A percentile compares a stretch with the other conserved stretches of the same genome.
Conservation (phyloP, 495 filamentous ascomycete genomes). For the Neurospora tetraspora region DNA sequence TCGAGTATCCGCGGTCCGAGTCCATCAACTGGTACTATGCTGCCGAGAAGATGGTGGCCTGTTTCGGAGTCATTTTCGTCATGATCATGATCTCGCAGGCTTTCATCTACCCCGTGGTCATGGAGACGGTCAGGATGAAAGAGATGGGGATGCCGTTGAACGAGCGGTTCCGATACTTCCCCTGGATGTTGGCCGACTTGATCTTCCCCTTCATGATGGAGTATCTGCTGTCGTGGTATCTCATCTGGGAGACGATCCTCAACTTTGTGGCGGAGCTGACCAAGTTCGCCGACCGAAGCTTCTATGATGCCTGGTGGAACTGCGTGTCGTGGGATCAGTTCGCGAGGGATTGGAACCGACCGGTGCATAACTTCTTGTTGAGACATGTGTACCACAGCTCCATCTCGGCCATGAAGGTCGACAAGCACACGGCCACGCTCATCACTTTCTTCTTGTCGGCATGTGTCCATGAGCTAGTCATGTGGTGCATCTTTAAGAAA, state of each 20-base stretch:
- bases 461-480: slow-evolving; percentile 62
- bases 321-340: slow-evolving; percentile 54
- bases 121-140: slow-evolving; percentile 54
- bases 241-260: slow-evolving; percentile 73
- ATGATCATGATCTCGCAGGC: slow-evolving; percentile 50
- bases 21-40: slow-evolving; percentile 62
- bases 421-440: slow-evolving; percentile 58
- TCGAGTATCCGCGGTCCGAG: slow-evolving; percentile 63
- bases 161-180: slow-evolving; percentile 53
- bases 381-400: slow-evolving; percentile 66
- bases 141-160: slow-evolving; percentile 46
- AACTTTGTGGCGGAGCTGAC: slow-evolving; percentile 68
- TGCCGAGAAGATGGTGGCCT: slow-evolving; percentile 55
- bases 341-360: slow-evolving; percentile 63
- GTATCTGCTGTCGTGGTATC: slow-evolving; percentile 59
- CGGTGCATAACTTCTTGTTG: slow-evolving; percentile 61
- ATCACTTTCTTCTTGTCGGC: slow-evolving; percentile 64
- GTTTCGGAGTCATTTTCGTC: slow-evolving; percentile 57
- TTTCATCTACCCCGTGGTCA: slow-evolving; percentile 55
- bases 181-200: slow-evolving; percentile 57
- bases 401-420: slow-evolving; percentile 59
- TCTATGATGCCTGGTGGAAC: slow-evolving; percentile 70
- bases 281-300: slow-evolving; percentile 63
- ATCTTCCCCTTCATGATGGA: slow-evolving; percentile 70
- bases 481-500: slow-evolving; percentile 70